Percentiles rank a stretch among this genome's conserved stretches.
Conservation (phyloP, 805 yeast genomes). For the Dipodascopsis uninucleata region DNA sequence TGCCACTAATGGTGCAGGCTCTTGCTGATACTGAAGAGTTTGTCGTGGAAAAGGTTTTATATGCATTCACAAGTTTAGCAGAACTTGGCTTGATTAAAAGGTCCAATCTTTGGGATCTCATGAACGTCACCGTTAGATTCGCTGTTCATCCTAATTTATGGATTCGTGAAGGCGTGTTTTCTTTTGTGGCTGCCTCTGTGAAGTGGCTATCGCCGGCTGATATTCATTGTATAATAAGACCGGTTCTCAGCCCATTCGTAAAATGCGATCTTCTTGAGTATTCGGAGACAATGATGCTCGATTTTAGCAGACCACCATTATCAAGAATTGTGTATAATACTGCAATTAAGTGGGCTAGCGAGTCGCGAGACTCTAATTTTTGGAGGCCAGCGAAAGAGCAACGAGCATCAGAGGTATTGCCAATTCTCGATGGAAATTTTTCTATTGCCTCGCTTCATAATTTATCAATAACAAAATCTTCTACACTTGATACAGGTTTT, state of each 20-base stretch:
- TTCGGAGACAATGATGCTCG: conserved; percentile 60
- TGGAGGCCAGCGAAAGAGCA: conserved; percentile 53
- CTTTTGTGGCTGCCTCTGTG: conserved; percentile 59
- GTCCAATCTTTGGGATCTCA: conserved; percentile 52
- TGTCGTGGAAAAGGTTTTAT: conserved; percentile 67
- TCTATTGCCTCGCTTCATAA: conserved; percentile 22
- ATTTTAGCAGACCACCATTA: conserved; percentile 61
- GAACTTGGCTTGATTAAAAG: conserved; percentile 54
- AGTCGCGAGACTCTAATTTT: conserved; percentile 64
- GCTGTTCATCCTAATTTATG: conserved; percentile 83
- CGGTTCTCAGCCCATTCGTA: conserved; percentile 70
- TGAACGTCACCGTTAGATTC: conserved; percentile 51
- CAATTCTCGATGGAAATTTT: conserved; percentile 23
- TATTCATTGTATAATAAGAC: conserved; percentile 75
- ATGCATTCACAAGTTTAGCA: conserved; percentile 53
- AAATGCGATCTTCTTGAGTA: conserved; percentile 71
- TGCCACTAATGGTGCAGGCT: conserved; percentile 82
- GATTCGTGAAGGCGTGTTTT: conserved; percentile 64
- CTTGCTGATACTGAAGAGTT: conserved; percentile 78
- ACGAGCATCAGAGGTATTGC: conserved; percentile 25
- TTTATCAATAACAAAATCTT: conserved; percentile 13
- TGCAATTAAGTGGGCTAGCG: conserved; percentile 66
- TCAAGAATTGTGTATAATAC: conserved; percentile 61
- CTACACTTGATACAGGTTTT: conserved; percentile 10
- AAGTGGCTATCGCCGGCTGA: conserved; percentile 70